phyloP scores from a whole-genome alignment of 176 grass and related monocot genomes.

The Lolium perenne region DNA sequence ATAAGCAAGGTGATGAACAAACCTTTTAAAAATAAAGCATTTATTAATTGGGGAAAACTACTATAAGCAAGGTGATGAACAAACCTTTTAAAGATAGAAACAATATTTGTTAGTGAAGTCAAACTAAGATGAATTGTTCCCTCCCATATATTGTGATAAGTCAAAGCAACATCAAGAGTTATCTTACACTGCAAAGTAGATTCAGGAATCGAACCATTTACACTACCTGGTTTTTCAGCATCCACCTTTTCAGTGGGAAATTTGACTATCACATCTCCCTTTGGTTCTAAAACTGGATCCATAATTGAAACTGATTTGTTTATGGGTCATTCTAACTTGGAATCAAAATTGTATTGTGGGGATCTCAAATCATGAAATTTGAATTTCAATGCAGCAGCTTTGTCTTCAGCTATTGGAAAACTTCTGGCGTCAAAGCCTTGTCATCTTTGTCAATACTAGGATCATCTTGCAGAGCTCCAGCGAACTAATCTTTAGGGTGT shows the following conservation, averaged over 20 bases:
- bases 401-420: slow-evolving; percentile 23
- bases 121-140: slow-evolving; percentile 67
- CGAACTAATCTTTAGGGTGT: too few species aligned
- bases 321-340: slow-evolving; percentile 18
- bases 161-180: slow-evolving; percentile 11
- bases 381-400: slow-evolving; percentile 33
- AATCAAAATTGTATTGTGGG: slow-evolving; percentile 30
- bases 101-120: slow-evolving; percentile 54
- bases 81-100: slow-evolving; percentile 81
- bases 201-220: slow-evolving; percentile 43
- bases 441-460: too few species aligned
- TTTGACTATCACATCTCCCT: slow-evolving; percentile 30
- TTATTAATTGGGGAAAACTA: too few species aligned
- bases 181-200: not conserved
- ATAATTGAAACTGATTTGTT: not conserved
- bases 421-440: slow-evolving; percentile 14
- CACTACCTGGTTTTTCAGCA: slow-evolving; percentile 46
- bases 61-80: not conserved
- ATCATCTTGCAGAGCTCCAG: too few species aligned
- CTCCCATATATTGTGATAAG: slow-evolving; percentile 59
- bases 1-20: slow-evolving; percentile 15
- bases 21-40: slow-evolving; percentile 69
- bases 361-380: slow-evolving; percentile 18
- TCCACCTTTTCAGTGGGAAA: slow-evolving; percentile 16
- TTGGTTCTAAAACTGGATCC: not conserved